phyloP scores from a whole-genome alignment of 1,284 basidiomycete genomes.

The Heterobasidion irregulare region DNA sequence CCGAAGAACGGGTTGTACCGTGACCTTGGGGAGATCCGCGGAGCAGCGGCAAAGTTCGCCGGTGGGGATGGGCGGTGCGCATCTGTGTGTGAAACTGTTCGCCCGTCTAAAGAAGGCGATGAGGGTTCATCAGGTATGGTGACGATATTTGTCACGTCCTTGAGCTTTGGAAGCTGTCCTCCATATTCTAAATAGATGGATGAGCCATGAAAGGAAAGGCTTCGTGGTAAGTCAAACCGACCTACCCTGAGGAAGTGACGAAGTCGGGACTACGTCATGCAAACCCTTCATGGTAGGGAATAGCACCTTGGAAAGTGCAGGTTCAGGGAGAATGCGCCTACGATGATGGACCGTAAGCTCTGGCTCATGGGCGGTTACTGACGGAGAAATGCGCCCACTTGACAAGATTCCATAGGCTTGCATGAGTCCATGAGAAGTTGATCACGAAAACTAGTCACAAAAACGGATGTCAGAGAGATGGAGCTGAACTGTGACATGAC shows the following conservation, averaged over 20 bases:
- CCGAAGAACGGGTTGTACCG: slow-evolving; percentile 75
- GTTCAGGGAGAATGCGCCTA: slow-evolving; percentile 63
- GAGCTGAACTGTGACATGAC: background rate
- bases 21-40: slow-evolving; percentile 41
- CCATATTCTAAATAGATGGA: slow-evolving; percentile 9
- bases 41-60: slow-evolving; percentile 4
- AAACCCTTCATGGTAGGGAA: slow-evolving; percentile 62
- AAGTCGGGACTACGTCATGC: slow-evolving; percentile 44
- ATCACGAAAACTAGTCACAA: slow-evolving; percentile 53
- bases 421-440: slow-evolving; percentile 80
- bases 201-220: slow-evolving; percentile 2
- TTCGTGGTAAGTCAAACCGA: slow-evolving; percentile 9
- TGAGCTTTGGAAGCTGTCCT: slow-evolving; percentile 7
- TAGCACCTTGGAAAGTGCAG: slow-evolving; percentile 63
- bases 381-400: slow-evolving; percentile 37
- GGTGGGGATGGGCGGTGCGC: background rate
- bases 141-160: slow-evolving; percentile 4
- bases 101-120: background rate
- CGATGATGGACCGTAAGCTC: slow-evolving; percentile 1
- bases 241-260: slow-evolving; percentile 50
- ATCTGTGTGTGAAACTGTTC: background rate
- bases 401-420: slow-evolving; percentile 67
- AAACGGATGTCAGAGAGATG: background rate
- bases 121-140: background rate
- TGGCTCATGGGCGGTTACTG: slow-evolving; percentile 3